Evolutionary conservation across 441 rosid species (phyloP).

Genomic region (Erodium trifolium): DNA sequence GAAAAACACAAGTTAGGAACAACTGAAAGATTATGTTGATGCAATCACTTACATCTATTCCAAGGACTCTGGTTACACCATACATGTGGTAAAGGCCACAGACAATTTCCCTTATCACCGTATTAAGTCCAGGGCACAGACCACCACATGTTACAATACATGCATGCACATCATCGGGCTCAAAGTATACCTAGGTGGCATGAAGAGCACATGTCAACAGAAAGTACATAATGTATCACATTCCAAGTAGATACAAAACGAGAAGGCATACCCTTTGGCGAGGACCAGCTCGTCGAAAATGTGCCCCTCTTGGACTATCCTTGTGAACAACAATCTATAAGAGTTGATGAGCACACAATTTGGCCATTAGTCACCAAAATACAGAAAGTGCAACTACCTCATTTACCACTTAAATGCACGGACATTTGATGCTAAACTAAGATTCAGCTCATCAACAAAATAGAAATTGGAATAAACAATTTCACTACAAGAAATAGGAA

Average conservation of each 20-base stretch:
- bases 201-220: slow-evolving; percentile 1
- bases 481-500: neutral
- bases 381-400: neutral
- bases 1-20: neutral
- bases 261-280: slow-evolving; percentile 59
- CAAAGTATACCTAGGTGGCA: slow-evolving; percentile 61
- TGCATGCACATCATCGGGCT: slow-evolving; percentile 79
- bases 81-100: slow-evolving; percentile 72
- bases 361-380: neutral
- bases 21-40: neutral
- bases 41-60: slow-evolving; percentile 64
- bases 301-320: slow-evolving; percentile 66
- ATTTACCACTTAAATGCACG: neutral
- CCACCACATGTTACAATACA: slow-evolving; percentile 97
- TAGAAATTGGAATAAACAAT: neutral
- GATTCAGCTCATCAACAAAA: neutral
- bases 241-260: neutral
- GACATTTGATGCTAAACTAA: neutral
- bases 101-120: slow-evolving; percentile 80
- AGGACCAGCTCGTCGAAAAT: slow-evolving; percentile 94
- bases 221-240: neutral
- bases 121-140: slow-evolving; percentile 59
- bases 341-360: neutral
- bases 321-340: slow-evolving; percentile 76
- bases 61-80: slow-evolving; percentile 74